Base-by-base conservation (phyloP, 78 protist genomes). In the Neovahlkampfia damariscottae region DNA sequence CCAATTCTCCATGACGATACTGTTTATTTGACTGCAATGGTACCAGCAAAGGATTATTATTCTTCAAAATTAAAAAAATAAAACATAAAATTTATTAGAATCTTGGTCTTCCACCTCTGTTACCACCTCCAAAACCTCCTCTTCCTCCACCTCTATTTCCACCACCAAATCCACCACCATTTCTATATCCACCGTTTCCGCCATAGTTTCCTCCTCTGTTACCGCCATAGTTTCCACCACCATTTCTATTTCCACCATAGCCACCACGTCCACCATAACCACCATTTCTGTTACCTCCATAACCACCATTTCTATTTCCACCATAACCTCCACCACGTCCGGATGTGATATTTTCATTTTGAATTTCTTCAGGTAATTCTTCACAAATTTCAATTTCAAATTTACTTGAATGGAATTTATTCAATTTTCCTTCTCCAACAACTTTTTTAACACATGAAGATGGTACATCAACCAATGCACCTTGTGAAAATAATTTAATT, bases 381-480 rank as follows among this genome's bases (percentile, higher is more conserved):
- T 67, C 5, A 8, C 59, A 19, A 10, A 5, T 70, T 8, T 69
- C 73, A 30, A 76, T 69, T 7, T 6, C 6, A 6, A 30, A 29
- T 7, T 72, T 35, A 39, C 37, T 62, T 28, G 6, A 3, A 10
- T 3, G 3, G 41, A 3, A 5, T 35, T 76, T 37, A 29, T 19
- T 31, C 2, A 32, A 10, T 38, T 3, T 10, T 9, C 59, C 41
- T 2, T 5, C 1, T 35, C 2, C 39, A 35, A 76, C 66, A 3
- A 67, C 70, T 3, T 41, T 7, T 1, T 6, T 5, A 34, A 19
- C 50, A 31, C 2, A 5, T 34, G 2, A 3, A 27, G 37, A 38
- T 29, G 10, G 79, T 8, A 76, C 79, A 58, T 76, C 79, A 70
- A 76, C 59, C 3, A 76, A 69, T 4, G 41, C 68, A 1, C 79